phyloP scores from a whole-genome alignment of 345 rosid species.

The Alliaria petiolata region DNA sequence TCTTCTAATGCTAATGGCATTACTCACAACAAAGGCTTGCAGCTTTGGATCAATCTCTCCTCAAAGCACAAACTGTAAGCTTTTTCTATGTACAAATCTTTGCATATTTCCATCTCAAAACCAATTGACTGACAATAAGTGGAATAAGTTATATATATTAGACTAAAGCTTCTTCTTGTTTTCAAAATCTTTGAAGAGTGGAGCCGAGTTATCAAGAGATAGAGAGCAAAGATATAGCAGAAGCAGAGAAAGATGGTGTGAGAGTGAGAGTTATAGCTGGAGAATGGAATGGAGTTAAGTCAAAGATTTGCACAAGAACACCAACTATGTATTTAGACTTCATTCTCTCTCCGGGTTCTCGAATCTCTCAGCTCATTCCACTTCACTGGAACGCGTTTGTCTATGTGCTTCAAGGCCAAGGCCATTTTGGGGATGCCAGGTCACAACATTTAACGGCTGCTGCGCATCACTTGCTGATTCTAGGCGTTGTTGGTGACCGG shows the following conservation, averaged over 20 bases:
- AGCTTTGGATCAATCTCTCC: constrained; percentile 90
- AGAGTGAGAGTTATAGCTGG: constrained; percentile 82
- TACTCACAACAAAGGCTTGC: constrained; percentile 79
- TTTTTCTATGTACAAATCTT: neutral
- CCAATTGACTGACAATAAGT: neutral
- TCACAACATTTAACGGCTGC: constrained; percentile 36
- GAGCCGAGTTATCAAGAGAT: constrained; percentile 86
- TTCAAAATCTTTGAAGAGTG: constrained; percentile 57
- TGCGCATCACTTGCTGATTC: constrained; percentile 54
- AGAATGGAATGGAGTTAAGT: constrained; percentile 67
- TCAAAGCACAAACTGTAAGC: constrained; percentile 70
- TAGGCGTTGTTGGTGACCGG: constrained; percentile 48
- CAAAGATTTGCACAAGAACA: constrained; percentile 73
- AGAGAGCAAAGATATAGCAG: constrained; percentile 54
- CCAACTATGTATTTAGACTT: constrained; percentile 95
- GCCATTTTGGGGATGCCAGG: constrained; percentile 42
- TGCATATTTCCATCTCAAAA: neutral
- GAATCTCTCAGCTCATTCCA: constrained; percentile 61
- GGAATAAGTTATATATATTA: neutral
- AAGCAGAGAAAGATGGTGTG: constrained; percentile 58
- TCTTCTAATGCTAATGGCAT: constrained; percentile 38
- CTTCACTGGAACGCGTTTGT: constrained; percentile 68
- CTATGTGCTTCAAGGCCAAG: constrained; percentile 75
- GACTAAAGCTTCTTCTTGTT: neutral
- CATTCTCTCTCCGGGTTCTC: constrained; percentile 59